Evolutionary conservation across 2,329 filamentous ascomycete species (phyloP).

Genomic region (Ophiostoma sp.): DNA sequence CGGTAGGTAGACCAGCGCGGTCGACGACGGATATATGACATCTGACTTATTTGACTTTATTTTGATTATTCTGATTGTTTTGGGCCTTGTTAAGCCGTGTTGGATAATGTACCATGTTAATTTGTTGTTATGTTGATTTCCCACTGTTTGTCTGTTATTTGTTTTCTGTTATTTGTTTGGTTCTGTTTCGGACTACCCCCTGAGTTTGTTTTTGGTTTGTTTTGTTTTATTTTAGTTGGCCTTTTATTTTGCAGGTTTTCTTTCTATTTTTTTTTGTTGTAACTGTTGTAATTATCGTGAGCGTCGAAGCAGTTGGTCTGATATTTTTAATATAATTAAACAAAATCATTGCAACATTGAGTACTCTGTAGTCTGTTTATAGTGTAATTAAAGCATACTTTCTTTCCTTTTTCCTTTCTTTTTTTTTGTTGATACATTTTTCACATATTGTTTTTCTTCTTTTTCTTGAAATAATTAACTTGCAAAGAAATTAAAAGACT

Average conservation of each 20-base stretch:
- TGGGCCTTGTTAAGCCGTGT: not conserved
- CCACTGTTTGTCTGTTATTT: not conserved
- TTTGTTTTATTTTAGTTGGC: not conserved
- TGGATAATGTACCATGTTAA: not conserved
- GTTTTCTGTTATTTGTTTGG: slow-evolving; percentile 4
- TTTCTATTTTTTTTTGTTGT: not conserved
- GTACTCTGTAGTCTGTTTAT: too few relatives aligned
- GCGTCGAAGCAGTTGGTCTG: not conserved
- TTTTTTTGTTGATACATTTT: too few relatives aligned
- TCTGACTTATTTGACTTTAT: not conserved
- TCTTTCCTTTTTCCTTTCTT: too few relatives aligned
- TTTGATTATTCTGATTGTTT: slow-evolving; percentile 9
- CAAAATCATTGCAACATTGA: too few relatives aligned
- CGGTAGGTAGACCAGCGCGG: slow-evolving; percentile 33
- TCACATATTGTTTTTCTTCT: too few relatives aligned
- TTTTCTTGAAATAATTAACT: too few relatives aligned
- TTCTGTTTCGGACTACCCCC: slow-evolving; percentile 10
- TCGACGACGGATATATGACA: not conserved
- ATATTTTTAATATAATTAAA: not conserved
- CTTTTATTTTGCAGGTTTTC: not conserved
- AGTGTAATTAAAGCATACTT: too few relatives aligned
- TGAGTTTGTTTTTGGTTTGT: not conserved
- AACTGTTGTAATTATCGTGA: not conserved
- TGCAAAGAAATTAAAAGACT: too few relatives aligned
- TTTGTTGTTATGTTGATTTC: not conserved